A percentile compares a stretch with the other conserved stretches of the same genome.
Evolutionary conservation across 345 rosid species (phyloP).

Genomic region (Salix udensis): DNA sequence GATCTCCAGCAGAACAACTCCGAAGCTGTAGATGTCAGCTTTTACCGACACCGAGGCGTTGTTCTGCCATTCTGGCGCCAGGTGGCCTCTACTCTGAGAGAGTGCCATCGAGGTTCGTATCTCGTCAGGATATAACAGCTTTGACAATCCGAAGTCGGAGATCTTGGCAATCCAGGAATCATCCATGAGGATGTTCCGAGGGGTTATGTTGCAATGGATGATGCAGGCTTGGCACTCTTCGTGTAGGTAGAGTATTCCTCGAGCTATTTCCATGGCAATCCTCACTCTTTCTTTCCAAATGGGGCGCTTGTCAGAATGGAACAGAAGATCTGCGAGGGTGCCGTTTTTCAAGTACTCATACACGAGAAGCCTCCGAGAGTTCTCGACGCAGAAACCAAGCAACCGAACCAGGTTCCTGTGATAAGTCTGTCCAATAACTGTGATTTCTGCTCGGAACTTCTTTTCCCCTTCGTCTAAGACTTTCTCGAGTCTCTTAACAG

Average conservation of each 20-base stretch:
- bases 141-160: slow-evolving; percentile 25
- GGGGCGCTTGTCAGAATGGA: background rate
- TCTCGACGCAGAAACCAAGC: slow-evolving; percentile 29
- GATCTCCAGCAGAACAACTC: slow-evolving; percentile 30
- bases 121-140: slow-evolving; percentile 25
- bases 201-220: slow-evolving; percentile 25
- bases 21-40: slow-evolving; percentile 29
- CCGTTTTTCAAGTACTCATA: slow-evolving; percentile 27
- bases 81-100: slow-evolving; percentile 15
- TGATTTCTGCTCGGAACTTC: slow-evolving; percentile 27
- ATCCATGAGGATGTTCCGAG: slow-evolving; percentile 21
- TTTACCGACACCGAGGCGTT: slow-evolving; percentile 5
- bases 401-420: slow-evolving; percentile 31
- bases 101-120: background rate
- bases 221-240: slow-evolving; percentile 20
- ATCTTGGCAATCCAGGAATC: slow-evolving; percentile 18
- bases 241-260: slow-evolving; percentile 23
- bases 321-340: slow-evolving; percentile 12
- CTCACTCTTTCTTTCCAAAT: slow-evolving; percentile 17
- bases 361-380: slow-evolving; percentile 19
- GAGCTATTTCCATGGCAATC: slow-evolving; percentile 13
- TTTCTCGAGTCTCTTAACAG: slow-evolving; percentile 1
- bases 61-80: slow-evolving; percentile 27
- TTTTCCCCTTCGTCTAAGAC: slow-evolving; percentile 7
- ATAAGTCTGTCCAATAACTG: slow-evolving; percentile 20